Base-by-base conservation (phyloP, 2,329 filamentous ascomycete genomes). In the Aureobasidium sp. region DNA sequence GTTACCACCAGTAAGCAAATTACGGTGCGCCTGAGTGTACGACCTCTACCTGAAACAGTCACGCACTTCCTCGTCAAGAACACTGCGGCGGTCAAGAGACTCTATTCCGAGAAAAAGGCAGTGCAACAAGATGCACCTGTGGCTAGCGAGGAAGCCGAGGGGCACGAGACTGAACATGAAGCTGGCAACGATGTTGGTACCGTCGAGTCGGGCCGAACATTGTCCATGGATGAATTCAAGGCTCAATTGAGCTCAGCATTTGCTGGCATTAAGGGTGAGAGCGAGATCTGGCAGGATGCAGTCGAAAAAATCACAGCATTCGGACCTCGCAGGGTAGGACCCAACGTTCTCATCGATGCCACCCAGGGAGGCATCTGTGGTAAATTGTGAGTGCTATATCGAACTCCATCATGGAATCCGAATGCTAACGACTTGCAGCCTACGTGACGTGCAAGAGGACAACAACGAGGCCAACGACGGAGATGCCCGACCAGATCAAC, bases 51-150 rank as follows among this genome's bases (percentile, higher is more conserved):
- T 0, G 71, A 79, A 0, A 82, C 85, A 7, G 90, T 94, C 0
- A 96, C 91, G 0, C 87, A 94, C 0, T 97, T 97, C 70, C 78
- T 99, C 36, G 77, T 86, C 65, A 95, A 91, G 75, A 90, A 97
- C 67, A 81, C 84, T 0, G 84, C 85, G 53, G 87, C 90, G 1
- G 87, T 97, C 68, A 94, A 93, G 73, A 80, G 82, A 58, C 76
- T 96, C 1, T 91, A 94, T 71, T 84, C 88, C 0, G 87, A 94
- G 67, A 82, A 83, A 60, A 84, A 85, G 64, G 80, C 79, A 0
- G 75, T 70, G 29, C 71, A 76, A n/a, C 72, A 65, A 3, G 76
- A 78, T 15, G 63, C 67, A 36, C 65, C 67, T 25, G 73, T 72
- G 8, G 73, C 73, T 25, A 74, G 78, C 42, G 71, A 70, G 36